Conservation (phyloP, 169 alveolate species). For the Perkinsus chesapeaki region DNA sequence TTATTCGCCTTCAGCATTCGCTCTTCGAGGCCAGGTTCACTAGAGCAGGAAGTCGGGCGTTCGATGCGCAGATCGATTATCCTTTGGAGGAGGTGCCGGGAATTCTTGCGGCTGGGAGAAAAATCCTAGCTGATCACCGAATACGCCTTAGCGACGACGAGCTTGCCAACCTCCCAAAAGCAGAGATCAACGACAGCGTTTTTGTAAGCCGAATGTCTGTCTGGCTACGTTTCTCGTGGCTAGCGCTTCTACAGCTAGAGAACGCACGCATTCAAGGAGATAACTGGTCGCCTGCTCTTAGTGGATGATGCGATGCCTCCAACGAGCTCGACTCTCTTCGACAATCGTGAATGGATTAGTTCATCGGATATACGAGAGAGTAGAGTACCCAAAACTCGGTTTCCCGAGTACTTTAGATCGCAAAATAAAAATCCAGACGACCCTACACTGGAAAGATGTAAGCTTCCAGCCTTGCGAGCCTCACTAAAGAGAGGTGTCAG, state of each 20-base stretch:
- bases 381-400: neutral
- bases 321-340: neutral
- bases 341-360: neutral
- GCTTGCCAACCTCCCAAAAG: neutral
- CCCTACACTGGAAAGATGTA: neutral
- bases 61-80: neutral
- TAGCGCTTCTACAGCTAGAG: too few species aligned
- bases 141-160: neutral
- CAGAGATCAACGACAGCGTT: neutral
- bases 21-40: neutral
- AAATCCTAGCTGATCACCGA: neutral
- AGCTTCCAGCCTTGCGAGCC: neutral
- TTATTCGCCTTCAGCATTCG: neutral
- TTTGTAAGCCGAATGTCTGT: neutral
- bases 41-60: neutral
- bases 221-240: too few species aligned
- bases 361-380: neutral
- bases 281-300: neutral
- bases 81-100: neutral
- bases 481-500: neutral
- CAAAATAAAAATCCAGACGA: neutral
- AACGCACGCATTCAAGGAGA: too few species aligned
- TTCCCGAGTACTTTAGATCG: neutral
- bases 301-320: neutral
- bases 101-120: neutral